Evolutionary conservation across 805 yeast genomes (phyloP).

Genomic region (Scheffersomyces coipomensis): DNA sequence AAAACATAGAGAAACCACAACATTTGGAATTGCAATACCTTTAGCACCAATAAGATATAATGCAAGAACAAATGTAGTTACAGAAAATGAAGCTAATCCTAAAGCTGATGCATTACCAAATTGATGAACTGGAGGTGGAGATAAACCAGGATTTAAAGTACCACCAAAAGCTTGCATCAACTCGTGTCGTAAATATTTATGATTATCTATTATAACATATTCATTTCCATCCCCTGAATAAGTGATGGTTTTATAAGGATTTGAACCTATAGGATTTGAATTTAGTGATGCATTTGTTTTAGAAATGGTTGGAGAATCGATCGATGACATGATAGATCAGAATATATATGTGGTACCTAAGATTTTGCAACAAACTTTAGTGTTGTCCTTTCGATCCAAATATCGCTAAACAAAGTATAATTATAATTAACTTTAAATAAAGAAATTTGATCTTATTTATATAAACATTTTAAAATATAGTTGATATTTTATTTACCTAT

Average conservation of each 20-base stretch:
- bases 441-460: too few relatives aligned
- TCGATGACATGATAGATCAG: conserved; percentile 1
- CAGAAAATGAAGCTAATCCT: conserved; percentile 56
- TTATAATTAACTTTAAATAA: too few relatives aligned
- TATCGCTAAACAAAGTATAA: too few relatives aligned
- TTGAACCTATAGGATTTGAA: not conserved
- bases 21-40: conserved; percentile 49
- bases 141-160: conserved; percentile 28
- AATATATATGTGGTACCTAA: too few relatives aligned
- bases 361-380: too few relatives aligned
- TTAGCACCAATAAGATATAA: conserved; percentile 55
- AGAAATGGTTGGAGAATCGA: not conserved
- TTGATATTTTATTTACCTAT: too few relatives aligned
- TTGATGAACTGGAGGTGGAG: conserved; percentile 43
- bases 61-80: conserved; percentile 61
- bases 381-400: too few relatives aligned
- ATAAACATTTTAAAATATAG: too few relatives aligned
- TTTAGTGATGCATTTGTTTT: not conserved
- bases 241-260: conserved; percentile 6
- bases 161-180: conserved; percentile 37
- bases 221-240: conserved; percentile 20
- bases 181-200: conserved; percentile 28
- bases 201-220: conserved; percentile 26
- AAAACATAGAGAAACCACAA: conserved; percentile 54
- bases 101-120: conserved; percentile 53